Evolutionary conservation across 257 asterid species (phyloP).

Genomic region (Lycium barbarum): DNA sequence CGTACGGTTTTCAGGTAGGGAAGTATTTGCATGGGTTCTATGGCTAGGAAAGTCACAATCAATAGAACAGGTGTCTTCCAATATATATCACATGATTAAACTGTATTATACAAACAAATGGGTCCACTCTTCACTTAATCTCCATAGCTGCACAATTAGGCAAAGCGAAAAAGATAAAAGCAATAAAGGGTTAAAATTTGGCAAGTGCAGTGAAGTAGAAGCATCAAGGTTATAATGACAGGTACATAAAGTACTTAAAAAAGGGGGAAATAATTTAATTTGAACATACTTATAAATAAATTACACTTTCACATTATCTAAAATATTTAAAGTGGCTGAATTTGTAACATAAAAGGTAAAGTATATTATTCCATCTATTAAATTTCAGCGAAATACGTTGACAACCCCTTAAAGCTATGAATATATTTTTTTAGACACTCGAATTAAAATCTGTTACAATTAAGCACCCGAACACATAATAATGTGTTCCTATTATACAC

Average conservation of each 20-base stretch:
- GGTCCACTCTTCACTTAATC: not conserved
- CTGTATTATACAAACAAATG: not conserved
- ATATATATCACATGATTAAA: not conserved
- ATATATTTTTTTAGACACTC: not conserved
- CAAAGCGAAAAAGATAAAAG: conserved; percentile 24
- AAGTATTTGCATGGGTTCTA: not conserved
- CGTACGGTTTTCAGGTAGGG: not conserved
- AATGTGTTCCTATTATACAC: not conserved
- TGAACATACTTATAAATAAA: not conserved
- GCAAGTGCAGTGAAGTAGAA: conserved; percentile 12
- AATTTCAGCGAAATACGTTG: too few relatives aligned
- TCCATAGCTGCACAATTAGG: conserved; percentile 24
- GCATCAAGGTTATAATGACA: conserved; percentile 25
- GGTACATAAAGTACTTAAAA: not conserved
- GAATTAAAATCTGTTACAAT: not conserved
- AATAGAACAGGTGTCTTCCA: conserved; percentile 24
- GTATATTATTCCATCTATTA: too few relatives aligned
- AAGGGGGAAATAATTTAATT: not conserved
- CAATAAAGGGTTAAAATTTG: conserved; percentile 1
- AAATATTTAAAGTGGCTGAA: not conserved
- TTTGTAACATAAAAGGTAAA: not conserved
- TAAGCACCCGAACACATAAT: not conserved
- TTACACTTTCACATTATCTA: not conserved
- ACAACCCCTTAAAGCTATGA: not conserved
- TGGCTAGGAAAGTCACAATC: not conserved